Evolutionary conservation across 495 filamentous ascomycete species (phyloP).

Genomic region (Trichoderma gamsii): DNA sequence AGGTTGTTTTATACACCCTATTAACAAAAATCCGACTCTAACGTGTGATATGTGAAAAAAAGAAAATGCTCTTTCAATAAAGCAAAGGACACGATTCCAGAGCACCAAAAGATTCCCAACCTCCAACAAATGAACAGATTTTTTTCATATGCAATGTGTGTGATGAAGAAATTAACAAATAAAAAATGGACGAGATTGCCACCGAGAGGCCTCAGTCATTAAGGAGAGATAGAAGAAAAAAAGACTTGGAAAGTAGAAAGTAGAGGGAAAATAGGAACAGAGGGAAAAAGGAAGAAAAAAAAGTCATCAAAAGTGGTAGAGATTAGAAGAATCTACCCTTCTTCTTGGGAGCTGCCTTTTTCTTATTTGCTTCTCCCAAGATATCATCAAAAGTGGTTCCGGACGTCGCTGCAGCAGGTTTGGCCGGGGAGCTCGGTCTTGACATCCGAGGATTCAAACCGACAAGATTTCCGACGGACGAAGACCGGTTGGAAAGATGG

Average conservation of each 20-base stretch:
- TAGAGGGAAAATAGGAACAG: background rate
- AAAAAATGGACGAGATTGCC: background rate
- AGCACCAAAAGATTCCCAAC: background rate
- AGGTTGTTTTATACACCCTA: background rate
- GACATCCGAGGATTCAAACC: conserved; percentile 17
- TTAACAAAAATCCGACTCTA: background rate
- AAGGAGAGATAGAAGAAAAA: background rate
- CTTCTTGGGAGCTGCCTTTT: conserved; percentile 15
- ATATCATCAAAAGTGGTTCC: conserved; percentile 19
- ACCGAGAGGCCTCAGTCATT: background rate
- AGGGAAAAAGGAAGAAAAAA: background rate
- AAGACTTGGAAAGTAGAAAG: background rate
- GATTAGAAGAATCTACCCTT: conserved; percentile 13
- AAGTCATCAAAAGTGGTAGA: background rate
- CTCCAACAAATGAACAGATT: background rate
- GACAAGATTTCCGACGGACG: conserved; percentile 26
- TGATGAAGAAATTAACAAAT: background rate
- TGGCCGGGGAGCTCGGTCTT: conserved; percentile 13
- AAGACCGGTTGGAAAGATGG: conserved; percentile 23
- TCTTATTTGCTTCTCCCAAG: conserved; percentile 7
- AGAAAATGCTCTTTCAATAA: background rate
- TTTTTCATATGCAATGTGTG: background rate
- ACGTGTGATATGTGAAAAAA: background rate
- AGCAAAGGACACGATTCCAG: background rate
- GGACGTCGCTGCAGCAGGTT: background rate